Evolutionary conservation across 371 early-diverging fungal genomes (phyloP).

Genomic region (Mortierella polycephala): DNA sequence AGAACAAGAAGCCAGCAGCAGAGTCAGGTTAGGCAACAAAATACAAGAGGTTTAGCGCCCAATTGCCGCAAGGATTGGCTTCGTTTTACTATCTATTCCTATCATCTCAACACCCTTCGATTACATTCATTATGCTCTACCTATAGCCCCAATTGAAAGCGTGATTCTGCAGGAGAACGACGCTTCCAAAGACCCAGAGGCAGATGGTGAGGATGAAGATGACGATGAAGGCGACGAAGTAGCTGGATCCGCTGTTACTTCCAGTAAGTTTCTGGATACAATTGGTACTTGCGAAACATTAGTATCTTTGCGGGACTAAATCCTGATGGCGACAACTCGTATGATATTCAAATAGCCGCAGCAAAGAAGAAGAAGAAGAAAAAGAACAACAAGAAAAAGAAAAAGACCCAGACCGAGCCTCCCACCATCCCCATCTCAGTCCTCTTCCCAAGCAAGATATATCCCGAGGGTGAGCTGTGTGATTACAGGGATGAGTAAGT

Average conservation of each 20-base stretch:
- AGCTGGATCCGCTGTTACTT: not conserved
- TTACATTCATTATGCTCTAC: not conserved
- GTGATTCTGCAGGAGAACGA: constrained; percentile 7
- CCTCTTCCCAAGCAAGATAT: constrained; percentile 71
- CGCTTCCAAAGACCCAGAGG: constrained; percentile 3
- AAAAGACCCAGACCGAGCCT: constrained; percentile 71
- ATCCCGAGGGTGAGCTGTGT: constrained; percentile 76
- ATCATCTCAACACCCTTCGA: no score
- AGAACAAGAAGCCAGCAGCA: constrained; percentile 8
- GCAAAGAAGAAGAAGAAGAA: constrained; percentile 41
- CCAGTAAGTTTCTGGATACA: no score
- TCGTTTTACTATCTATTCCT: no score
- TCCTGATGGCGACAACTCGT: no score
- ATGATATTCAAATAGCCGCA: no score
- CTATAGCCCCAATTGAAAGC: not conserved
- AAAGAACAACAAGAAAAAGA: constrained; percentile 73
- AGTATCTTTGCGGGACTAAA: no score
- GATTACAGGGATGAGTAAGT: constrained; percentile 83
- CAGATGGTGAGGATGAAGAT: constrained; percentile 26
- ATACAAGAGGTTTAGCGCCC: not conserved
- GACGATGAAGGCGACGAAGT: constrained; percentile 29
- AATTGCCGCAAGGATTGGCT: no score
- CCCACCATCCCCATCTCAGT: constrained; percentile 81
- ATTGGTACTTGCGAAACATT: no score
- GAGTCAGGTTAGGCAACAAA: not conserved